Base-by-base conservation (phyloP, 2,329 filamentous ascomycete genomes). In the Trichothecium roseum region DNA sequence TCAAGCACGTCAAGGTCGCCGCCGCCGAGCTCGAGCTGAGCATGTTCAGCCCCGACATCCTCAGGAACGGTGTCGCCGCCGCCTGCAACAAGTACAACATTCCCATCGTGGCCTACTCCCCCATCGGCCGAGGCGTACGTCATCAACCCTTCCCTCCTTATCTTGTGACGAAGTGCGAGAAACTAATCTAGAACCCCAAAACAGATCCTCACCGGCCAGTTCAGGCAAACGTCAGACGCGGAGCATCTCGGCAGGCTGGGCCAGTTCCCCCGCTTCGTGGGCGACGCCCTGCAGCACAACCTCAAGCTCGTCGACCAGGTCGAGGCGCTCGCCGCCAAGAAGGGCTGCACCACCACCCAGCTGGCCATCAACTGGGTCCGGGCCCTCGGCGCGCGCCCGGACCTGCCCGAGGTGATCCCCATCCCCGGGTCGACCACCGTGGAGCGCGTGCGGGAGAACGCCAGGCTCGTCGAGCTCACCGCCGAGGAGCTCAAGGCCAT, bases 41-140 rank as follows among this genome's bases (percentile, higher is more conserved):
- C 40, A 54, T 74, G 39, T 71, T 64, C 47, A 47, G 55, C 8
- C 62, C 62, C 0, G 67, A 73, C 13, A 58, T 65, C 17, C 54
- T 72, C 18, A 53, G 50, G 16, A 72, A 74, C 43, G 69, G 71
- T 3, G 55, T 76, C 26, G 64, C 66, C 3, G 62, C 60, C 3
- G 66, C 72, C 0, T 81, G 75, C 47, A 66, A 62, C 1, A 68
- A 88, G 50, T 56, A 81, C 31, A 60, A 66, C 32, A 85, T 89
- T 40, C 78, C 81, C 0, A 60, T 88, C 32, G 57, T 85, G 26
- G 81, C 79, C 1, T 88, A 86, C 57, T 80, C 78, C 30, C 83
- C 84, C 1, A 63, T 87, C 0, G 78, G 81, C 4, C 62, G 72
- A 18, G 68, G 69, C 2, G 60, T 63, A 51, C 47, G 59, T 52